phyloP scores from a whole-genome alignment of 106 monocot genomes.

The Iris macrosiphon region DNA sequence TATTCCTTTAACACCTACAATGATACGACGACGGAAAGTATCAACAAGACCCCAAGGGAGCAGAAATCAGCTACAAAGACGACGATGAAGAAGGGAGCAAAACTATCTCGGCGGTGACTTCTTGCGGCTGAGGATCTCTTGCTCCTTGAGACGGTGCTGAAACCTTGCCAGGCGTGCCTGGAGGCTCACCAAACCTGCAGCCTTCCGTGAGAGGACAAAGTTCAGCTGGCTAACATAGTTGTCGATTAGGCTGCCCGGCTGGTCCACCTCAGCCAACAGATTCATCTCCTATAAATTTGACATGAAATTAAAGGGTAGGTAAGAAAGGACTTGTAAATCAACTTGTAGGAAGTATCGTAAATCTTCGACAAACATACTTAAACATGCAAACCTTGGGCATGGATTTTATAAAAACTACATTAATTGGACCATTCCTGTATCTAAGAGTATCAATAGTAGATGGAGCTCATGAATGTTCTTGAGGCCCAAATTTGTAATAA shows the following conservation, averaged over 20 bases:
- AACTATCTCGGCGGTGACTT: slow-evolving; percentile 7
- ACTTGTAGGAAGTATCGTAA: no score
- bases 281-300: slow-evolving; percentile 74
- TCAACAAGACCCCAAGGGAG: no score
- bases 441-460: no score
- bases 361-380: no score
- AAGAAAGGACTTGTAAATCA: background rate
- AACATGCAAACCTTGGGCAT: no score
- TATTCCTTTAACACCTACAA: no score
- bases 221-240: slow-evolving; percentile 64
- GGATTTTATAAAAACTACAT: no score
- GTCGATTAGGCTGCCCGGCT: slow-evolving; percentile 82
- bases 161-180: slow-evolving; percentile 82
- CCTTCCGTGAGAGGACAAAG: slow-evolving; percentile 73
- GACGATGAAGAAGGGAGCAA: background rate
- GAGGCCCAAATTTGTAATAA: no score
- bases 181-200: slow-evolving; percentile 68
- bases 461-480: no score
- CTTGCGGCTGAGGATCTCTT: slow-evolving; percentile 55
- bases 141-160: slow-evolving; percentile 83
- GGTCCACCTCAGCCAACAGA: slow-evolving; percentile 74
- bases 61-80: no score
- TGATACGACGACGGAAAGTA: no score
- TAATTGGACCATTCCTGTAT: no score
- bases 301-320: background rate